These are phyloP conservation scores for Angomonas ambiguus DNA, from an alignment of 208 protist genomes.

Conservation along the genomic window DNA sequence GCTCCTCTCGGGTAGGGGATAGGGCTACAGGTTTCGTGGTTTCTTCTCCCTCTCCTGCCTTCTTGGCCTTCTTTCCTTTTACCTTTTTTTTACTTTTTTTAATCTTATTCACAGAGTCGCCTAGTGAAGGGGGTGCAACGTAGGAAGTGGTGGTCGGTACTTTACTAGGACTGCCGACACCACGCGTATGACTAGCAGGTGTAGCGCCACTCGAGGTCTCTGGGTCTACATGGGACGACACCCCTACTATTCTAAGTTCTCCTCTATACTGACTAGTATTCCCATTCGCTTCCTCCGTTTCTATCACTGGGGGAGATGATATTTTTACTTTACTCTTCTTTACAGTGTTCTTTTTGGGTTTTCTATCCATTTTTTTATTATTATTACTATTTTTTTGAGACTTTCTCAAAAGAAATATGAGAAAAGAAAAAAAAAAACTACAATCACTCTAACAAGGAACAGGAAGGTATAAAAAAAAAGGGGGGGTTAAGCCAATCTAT, in stretches of 20 bases:
- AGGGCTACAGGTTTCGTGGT: background rate
- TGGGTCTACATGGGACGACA: background rate
- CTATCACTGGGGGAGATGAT: background rate
- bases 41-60: background rate
- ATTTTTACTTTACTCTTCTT: conserved; percentile 3
- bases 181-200: no score
- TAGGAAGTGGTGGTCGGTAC: background rate
- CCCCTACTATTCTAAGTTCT: background rate
- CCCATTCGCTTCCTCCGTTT: background rate
- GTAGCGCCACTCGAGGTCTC: no score
- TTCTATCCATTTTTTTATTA: conserved; percentile 5
- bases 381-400: background rate
- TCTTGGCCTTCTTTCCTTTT: background rate
- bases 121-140: background rate
- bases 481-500: background rate
- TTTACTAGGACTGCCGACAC: background rate
- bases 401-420: background rate
- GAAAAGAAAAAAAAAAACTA: conserved; percentile 6
- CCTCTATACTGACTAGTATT: background rate
- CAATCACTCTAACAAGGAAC: background rate
- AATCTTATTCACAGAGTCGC: background rate
- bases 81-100: background rate
- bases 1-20: background rate
- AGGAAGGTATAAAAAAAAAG: background rate
- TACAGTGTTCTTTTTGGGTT: background rate